Conservation (phyloP, 768 basidiomycete species). For the Mycena belliarum region DNA sequence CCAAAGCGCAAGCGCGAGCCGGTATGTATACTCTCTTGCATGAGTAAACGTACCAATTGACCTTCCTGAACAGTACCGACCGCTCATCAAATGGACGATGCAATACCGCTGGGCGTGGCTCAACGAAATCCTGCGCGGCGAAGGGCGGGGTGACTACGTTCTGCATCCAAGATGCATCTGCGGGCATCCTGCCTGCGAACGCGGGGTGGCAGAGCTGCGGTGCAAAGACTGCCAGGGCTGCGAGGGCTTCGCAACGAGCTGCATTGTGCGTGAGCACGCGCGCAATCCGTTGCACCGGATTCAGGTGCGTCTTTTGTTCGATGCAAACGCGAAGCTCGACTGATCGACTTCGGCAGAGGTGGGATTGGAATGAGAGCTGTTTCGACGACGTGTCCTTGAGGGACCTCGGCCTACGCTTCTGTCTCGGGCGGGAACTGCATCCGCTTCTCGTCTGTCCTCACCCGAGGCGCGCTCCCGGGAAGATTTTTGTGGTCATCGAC, state of each 20-base stretch:
- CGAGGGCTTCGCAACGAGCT: constrained; percentile 11
- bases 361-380: neutral
- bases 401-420: neutral
- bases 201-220: neutral
- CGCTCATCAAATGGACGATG: neutral
- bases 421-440: neutral
- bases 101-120: neutral
- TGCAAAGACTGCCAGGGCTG: constrained; percentile 18
- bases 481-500: constrained; percentile 2
- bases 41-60: no score
- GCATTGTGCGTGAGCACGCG: constrained; percentile 11
- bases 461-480: neutral
- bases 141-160: neutral
- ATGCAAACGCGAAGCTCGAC: no score
- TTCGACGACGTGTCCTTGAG: neutral
- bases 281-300: constrained; percentile 20
- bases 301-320: constrained; percentile 6
- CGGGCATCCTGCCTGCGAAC: neutral
- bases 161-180: neutral
- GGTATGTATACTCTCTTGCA: no score
- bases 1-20: neutral
- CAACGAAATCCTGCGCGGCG: neutral
- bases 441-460: neutral
- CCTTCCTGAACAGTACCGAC: neutral
- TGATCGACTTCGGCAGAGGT: neutral